A percentile compares a stretch with the other conserved stretches of the same genome.
Evolutionary conservation across 495 filamentous ascomycete species (phyloP).

Genomic region (Chaetomium fimeti): DNA sequence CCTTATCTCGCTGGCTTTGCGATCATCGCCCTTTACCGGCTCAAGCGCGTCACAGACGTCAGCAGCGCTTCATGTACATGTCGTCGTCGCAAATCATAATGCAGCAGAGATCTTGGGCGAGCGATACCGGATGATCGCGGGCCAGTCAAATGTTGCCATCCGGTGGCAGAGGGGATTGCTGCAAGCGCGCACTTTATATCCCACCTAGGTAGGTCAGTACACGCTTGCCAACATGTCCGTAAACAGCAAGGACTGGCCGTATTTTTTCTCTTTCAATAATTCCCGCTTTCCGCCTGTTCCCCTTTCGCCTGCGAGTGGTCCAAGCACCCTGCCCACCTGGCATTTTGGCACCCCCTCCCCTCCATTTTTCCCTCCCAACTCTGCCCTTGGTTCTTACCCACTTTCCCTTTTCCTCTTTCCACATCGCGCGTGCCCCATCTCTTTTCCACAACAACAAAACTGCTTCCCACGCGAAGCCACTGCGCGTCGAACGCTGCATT

Average conservation of each 20-base stretch:
- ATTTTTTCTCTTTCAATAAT: slow-evolving; percentile 14
- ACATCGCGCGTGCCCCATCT: slow-evolving; percentile 21
- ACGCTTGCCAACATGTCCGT: neutral
- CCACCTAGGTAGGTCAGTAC: slow-evolving; percentile 3
- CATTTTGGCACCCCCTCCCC: slow-evolving; percentile 19
- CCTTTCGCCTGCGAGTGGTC: slow-evolving; percentile 11
- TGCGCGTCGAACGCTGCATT: neutral
- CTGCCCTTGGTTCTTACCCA: slow-evolving; percentile 30
- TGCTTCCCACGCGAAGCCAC: slow-evolving; percentile 4
- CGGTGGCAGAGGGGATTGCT: neutral
- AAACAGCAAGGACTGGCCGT: slow-evolving; percentile 17
- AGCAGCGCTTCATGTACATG: neutral
- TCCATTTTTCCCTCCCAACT: slow-evolving; percentile 24
- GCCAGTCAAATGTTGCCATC: neutral
- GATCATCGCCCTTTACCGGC: neutral
- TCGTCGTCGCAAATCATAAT: neutral
- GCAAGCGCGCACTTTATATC: slow-evolving; percentile 17
- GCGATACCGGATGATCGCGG: slow-evolving; percentile 18
- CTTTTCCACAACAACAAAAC: slow-evolving; percentile 18
- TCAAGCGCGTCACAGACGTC: neutral
- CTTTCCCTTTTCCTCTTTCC: slow-evolving; percentile 28
- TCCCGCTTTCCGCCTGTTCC: slow-evolving; percentile 13
- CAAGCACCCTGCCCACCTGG: slow-evolving; percentile 25
- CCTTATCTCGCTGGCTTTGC: neutral
- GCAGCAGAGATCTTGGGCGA: neutral